These are phyloP conservation scores for Eragrostis tef DNA, from an alignment of 202 grass and related monocot species.

Conservation along the genomic window DNA sequence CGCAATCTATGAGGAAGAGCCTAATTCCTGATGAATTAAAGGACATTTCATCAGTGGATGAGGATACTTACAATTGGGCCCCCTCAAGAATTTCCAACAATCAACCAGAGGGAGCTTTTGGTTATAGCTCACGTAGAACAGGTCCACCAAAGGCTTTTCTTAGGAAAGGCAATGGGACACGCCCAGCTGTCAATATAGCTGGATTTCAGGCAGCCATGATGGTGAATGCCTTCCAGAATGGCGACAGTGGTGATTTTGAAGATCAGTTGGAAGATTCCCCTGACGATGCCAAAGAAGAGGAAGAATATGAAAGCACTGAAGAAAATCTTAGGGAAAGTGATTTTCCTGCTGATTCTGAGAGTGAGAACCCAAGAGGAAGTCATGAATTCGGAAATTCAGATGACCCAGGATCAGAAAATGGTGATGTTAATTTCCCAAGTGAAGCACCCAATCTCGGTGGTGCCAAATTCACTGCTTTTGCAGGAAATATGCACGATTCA, in stretches of 20 bases:
- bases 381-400: constrained; percentile 72
- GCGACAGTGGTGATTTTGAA: constrained; percentile 59
- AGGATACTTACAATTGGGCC: constrained; percentile 55
- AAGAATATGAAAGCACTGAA: constrained; percentile 84
- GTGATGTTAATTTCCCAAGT: constrained; percentile 54
- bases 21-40: constrained; percentile 65
- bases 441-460: constrained; percentile 44
- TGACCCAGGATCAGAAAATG: constrained; percentile 79
- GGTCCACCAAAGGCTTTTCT: constrained; percentile 54
- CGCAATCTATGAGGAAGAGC: constrained; percentile 88
- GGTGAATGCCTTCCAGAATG: constrained; percentile 51
- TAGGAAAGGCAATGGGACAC: constrained; percentile 64
- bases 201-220: constrained; percentile 56
- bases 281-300: constrained; percentile 82
- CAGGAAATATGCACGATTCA: constrained; percentile 54
- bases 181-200: constrained; percentile 49
- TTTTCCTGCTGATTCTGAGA: constrained; percentile 82
- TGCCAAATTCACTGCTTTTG: constrained; percentile 55
- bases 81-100: constrained; percentile 52
- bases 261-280: constrained; percentile 57
- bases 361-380: constrained; percentile 67
- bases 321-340: constrained; percentile 69
- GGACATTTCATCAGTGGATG: constrained; percentile 66
- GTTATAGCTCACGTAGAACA: constrained; percentile 47
- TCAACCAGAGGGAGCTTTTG: constrained; percentile 44